Base-by-base conservation (phyloP, 805 yeast species). In the Saccharomycopsis fodiens region DNA sequence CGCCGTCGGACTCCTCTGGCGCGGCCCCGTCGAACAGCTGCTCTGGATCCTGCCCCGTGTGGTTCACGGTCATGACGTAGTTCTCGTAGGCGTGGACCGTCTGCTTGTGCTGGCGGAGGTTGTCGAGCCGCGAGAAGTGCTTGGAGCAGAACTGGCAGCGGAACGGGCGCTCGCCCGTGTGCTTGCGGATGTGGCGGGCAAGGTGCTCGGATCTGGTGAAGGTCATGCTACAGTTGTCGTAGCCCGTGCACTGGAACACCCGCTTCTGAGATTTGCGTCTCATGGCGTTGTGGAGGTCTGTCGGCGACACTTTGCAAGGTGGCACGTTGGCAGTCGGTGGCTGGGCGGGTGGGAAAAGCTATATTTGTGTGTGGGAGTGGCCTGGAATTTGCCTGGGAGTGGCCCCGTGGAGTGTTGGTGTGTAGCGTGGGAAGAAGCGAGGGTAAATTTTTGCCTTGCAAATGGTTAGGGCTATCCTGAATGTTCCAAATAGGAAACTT, bases 111-210 rank as follows among this genome's bases (percentile, higher is more conserved):
- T 89, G 97, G 50, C 96, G 73, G 51, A 89, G 70, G 60, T 89
- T 89, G 63, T 89, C 97, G 48, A 89, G 66, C 39, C 97, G 72
- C 15, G 88, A 79, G 59, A 88, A 88, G 58, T 78, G 74, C 58
- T 88, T 79, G 29, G 79, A 69, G 60, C 95, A 85, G 60, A 82
- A 83, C 41, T 82, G 82, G 62, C 97, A 88, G 44, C 84, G 78
- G 61, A 87, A 88, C 2, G 97, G 97, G 47, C 95, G 70, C 61
- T 88, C 97, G 36, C 96, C 97, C 0, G 96, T 89, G 61, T 88
- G 97, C 57, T 88, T 89, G 48, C 96, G 68, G 44, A 89, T 82
- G 65, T 88, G 97, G 48, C 97, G 71, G 1, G 96, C 95, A 54
- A 88, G 71, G 63, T 89, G 97, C 60, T 89, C 97, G 6, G 93